Base-by-base conservation (phyloP, 2,329 filamentous ascomycete genomes). In the Colletotrichum sp. region DNA sequence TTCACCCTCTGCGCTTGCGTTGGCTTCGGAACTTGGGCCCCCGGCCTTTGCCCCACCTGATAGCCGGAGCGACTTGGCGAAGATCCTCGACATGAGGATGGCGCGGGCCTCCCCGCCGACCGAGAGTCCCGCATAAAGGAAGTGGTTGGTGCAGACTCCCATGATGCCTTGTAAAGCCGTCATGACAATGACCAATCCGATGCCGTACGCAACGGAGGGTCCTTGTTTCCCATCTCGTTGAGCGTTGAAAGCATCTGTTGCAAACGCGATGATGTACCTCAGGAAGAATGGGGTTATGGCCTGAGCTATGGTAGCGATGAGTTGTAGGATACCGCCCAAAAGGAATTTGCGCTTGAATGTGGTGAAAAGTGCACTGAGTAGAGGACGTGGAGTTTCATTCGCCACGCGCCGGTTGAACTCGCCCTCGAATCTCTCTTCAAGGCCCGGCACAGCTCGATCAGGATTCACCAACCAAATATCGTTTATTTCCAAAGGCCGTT, bases 81-180 rank as follows among this genome's bases (percentile, higher is more conserved):
- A 98, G 70, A 98, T 95, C 72, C 95, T 85, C 24, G 93, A 91
- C 77, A 98, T 98, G 55, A 98, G 85, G 1, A 94, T 93, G 1
- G 93, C 95, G 80, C 96, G 90, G 8, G 91, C 86, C 84, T 98
- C 93, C 0, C 95, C 96, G 76, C 96, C 96, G 54, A 97, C 91
- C 84, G 97, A 92, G 93, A 98, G 97, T 24, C 96, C 95, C n/a
- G 92, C 91, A 79, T 96, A 98, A 79, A 98, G 93, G 84, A 97
- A 98, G 80, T 98, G 96, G 79, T 95, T 97, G 4, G 92, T 95
- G 31, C 91, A 91, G 75, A 98, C 80, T 81, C 93, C 96, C 83
- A 97, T 95, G 13, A 93, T 80, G 24, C 95, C 87, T 81, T 98
- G 96, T 94, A 98, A 96, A 58, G 88, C 82, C 1, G 94, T 95